Percentiles rank a stretch among this genome's conserved stretches.
phyloP scores from a whole-genome alignment of 1,284 basidiomycete species.

The Amylostereum chailletii region DNA sequence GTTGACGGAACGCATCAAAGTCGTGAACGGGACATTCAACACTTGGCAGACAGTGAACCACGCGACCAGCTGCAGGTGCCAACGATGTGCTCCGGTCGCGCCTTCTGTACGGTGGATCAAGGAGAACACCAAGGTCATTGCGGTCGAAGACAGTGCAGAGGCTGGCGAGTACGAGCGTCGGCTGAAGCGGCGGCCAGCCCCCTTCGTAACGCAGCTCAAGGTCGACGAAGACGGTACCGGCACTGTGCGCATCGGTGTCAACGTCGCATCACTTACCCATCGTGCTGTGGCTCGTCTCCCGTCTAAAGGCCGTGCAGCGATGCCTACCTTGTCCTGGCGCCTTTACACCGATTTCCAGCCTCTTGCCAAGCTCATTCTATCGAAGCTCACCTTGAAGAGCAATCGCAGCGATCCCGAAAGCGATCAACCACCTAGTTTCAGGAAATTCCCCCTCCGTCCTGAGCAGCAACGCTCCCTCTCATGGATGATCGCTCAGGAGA shows the following conservation, averaged over 20 bases:
- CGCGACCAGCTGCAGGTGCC: conserved; percentile 41
- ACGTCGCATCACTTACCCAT: conserved; percentile 81
- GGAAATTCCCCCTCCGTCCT: conserved; percentile 52
- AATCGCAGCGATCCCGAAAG: conserved; percentile 76
- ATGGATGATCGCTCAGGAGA: conserved; percentile 90
- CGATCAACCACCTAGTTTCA: conserved; percentile 74
- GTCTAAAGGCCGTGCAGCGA: conserved; percentile 37
- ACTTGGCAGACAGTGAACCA: conserved; percentile 48
- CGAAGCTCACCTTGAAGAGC: conserved; percentile 64
- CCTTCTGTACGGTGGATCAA: conserved; percentile 73
- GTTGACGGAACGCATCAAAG: conserved; percentile 77
- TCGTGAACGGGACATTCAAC: conserved; percentile 55
- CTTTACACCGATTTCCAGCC: conserved; percentile 73
- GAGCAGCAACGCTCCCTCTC: conserved; percentile 87
- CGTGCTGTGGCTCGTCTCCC: conserved; percentile 82
- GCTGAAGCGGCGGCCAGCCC: conserved; percentile 78
- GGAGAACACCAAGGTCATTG: conserved; percentile 49
- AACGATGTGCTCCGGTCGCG: conserved; percentile 71
- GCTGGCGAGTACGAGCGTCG: conserved; percentile 84
- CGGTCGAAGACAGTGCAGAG: conserved; percentile 76
- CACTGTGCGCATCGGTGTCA: conserved; percentile 79
- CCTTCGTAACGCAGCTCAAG: conserved; percentile 84
- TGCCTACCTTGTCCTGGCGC: conserved; percentile 65
- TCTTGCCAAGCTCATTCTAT: conserved; percentile 48
- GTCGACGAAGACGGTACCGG: conserved; percentile 60